Percentiles rank a stretch among this genome's conserved stretches.
Conservation (phyloP, 176 grass and related monocot genomes). For the bread wheat (Triticum aestivum) region DNA sequence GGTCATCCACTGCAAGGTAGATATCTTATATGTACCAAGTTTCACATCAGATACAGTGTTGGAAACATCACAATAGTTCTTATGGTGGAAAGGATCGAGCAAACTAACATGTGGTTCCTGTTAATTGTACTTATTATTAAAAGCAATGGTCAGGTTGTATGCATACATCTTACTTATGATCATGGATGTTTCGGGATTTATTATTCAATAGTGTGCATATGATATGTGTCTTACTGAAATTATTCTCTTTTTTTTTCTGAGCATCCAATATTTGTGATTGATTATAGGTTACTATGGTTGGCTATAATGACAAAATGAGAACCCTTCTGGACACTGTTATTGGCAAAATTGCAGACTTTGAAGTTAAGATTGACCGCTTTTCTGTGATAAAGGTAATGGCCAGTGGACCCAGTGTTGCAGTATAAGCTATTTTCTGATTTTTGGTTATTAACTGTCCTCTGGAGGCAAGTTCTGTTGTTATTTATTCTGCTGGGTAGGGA, state of each 20-base stretch:
- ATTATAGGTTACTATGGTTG: slow-evolving; percentile 76
- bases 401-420: neutral
- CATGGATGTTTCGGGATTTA: neutral
- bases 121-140: neutral
- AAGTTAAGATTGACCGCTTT: slow-evolving; percentile 87
- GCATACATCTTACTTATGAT: neutral
- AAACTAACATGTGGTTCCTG: neutral
- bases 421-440: slow-evolving; percentile 32
- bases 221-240: slow-evolving; percentile 7
- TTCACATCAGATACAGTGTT: neutral
- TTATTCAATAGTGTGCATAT: neutral
- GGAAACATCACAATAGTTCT: neutral
- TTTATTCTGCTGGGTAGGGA: neutral
- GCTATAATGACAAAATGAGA: slow-evolving; percentile 98
- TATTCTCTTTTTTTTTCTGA: slow-evolving; percentile 7
- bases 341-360: slow-evolving; percentile 75
- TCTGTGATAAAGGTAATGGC: slow-evolving; percentile 85
- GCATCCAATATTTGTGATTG: slow-evolving; percentile 1
- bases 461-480: slow-evolving; percentile 2
- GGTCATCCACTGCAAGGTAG: neutral
- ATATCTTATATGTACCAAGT: neutral
- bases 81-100: neutral
- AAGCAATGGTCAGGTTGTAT: neutral
- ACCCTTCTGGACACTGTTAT: slow-evolving; percentile 88
- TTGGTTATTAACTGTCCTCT: slow-evolving; percentile 15